A percentile compares a stretch with the other conserved stretches of the same genome.
These are phyloP conservation scores for Lindgomyces ingoldianus DNA, from an alignment of 495 filamentous ascomycete species.

Conservation along the genomic window DNA sequence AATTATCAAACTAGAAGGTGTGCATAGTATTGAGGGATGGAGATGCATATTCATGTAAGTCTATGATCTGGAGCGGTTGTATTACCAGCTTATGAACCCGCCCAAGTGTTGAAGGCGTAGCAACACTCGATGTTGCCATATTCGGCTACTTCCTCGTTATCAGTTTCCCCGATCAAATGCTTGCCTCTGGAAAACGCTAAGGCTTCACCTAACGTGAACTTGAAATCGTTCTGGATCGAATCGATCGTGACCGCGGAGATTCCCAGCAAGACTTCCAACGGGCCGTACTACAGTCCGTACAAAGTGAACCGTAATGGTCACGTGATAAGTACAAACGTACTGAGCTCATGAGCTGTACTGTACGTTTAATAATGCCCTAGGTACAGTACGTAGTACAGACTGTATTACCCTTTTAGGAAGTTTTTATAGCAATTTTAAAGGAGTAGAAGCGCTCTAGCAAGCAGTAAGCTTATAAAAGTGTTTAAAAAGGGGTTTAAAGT, in stretches of 20 bases:
- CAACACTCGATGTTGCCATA: conserved; percentile 25
- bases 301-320: no score
- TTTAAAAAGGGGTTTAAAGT: no score
- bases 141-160: conserved; percentile 26
- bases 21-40: conserved; percentile 25
- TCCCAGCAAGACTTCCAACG: no score
- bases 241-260: conserved; percentile 33
- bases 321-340: no score
- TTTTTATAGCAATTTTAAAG: no score
- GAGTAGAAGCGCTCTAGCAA: no score
- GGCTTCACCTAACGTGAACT: conserved; percentile 25
- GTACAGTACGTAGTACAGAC: no score
- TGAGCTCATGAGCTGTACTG: no score
- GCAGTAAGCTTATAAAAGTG: no score
- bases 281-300: no score
- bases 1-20: conserved; percentile 25
- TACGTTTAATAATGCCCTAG: no score
- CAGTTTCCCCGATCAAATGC: conserved; percentile 31
- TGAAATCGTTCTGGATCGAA: conserved; percentile 26
- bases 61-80: background rate
- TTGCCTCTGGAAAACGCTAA: conserved; percentile 22
- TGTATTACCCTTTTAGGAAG: no score
- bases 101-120: conserved; percentile 28
- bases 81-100: background rate
- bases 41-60: conserved; percentile 34